phyloP scores from a whole-genome alignment of 2,329 filamentous ascomycete species.

The Metarhizium robertsii region DNA sequence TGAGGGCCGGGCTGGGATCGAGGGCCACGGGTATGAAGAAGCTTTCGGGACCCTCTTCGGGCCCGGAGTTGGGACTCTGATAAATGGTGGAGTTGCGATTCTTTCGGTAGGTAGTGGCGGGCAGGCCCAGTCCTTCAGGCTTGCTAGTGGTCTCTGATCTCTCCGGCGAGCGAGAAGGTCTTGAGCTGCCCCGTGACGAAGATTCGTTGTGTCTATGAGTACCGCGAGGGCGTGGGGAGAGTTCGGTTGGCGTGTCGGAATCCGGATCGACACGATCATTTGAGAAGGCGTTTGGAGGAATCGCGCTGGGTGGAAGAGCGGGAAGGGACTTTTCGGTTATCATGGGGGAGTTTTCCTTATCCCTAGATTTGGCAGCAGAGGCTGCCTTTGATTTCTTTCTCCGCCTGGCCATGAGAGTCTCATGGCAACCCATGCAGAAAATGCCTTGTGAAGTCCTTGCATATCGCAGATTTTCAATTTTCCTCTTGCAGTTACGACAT shows the following conservation, averaged over 20 bases:
- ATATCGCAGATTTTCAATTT: conserved; percentile 97
- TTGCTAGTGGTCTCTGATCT: conserved; percentile 29
- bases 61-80: conserved; percentile 33
- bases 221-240: conserved; percentile 53
- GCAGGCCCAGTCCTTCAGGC: conserved; percentile 57
- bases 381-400: conserved; percentile 75
- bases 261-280: conserved; percentile 49
- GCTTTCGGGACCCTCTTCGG: conserved; percentile 52
- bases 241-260: conserved; percentile 59
- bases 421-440: conserved; percentile 98
- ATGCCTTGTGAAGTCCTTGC: conserved; percentile 96
- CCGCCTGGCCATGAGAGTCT: conserved; percentile 87
- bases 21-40: conserved; percentile 71
- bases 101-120: conserved; percentile 67
- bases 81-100: conserved; percentile 65
- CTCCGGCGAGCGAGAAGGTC: conserved; percentile 46
- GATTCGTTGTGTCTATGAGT: conserved; percentile 42
- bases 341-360: conserved; percentile 55
- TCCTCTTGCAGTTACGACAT: conserved; percentile 95
- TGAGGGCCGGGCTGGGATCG: conserved; percentile 55
- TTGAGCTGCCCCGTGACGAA: conserved; percentile 44
- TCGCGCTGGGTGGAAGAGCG: conserved; percentile 71
- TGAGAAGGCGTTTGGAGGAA: conserved; percentile 54
- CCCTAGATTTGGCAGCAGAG: conserved; percentile 46
- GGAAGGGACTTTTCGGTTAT: conserved; percentile 88